These are phyloP conservation scores for Inonotus obliquus DNA, from an alignment of 1,284 basidiomycete genomes.

Conservation along the genomic window DNA sequence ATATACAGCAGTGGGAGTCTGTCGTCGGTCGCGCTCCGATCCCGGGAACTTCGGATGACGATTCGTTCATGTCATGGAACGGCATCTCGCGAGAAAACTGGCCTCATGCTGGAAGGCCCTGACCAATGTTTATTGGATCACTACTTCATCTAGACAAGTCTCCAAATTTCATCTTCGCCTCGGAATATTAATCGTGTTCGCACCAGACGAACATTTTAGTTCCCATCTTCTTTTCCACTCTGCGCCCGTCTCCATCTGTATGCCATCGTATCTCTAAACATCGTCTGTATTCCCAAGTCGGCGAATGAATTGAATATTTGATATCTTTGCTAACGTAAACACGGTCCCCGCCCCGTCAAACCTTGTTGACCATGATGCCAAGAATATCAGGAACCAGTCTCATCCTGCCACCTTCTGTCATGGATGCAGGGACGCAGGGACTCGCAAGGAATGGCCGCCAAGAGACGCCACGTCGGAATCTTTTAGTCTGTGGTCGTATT, in stretches of 20 bases:
- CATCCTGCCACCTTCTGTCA: not conserved
- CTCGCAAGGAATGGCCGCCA: not conserved
- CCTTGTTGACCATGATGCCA: not conserved
- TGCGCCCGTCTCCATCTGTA: not conserved
- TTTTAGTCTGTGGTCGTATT: not conserved
- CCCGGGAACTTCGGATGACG: constrained; percentile 31
- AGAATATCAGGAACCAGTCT: not conserved
- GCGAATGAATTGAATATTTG: not conserved
- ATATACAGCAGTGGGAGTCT: constrained; percentile 11
- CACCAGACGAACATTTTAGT: too few species aligned
- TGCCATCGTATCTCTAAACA: not conserved
- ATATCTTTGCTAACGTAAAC: not conserved
- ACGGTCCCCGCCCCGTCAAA: not conserved
- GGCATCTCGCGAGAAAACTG: constrained; percentile 28
- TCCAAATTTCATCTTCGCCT: too few species aligned
- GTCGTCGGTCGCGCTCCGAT: constrained; percentile 16
- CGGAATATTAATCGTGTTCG: too few species aligned
- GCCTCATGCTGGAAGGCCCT: constrained; percentile 5
- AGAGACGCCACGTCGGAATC: not conserved
- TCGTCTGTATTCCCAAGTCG: not conserved
- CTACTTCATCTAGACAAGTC: not conserved
- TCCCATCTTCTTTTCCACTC: not conserved
- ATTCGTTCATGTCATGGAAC: constrained; percentile 45
- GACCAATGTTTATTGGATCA: not conserved
- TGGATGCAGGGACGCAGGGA: not conserved